These are phyloP conservation scores for Digitaria exilis DNA, from an alignment of 202 grass and related monocot genomes.

Conservation along the genomic window DNA sequence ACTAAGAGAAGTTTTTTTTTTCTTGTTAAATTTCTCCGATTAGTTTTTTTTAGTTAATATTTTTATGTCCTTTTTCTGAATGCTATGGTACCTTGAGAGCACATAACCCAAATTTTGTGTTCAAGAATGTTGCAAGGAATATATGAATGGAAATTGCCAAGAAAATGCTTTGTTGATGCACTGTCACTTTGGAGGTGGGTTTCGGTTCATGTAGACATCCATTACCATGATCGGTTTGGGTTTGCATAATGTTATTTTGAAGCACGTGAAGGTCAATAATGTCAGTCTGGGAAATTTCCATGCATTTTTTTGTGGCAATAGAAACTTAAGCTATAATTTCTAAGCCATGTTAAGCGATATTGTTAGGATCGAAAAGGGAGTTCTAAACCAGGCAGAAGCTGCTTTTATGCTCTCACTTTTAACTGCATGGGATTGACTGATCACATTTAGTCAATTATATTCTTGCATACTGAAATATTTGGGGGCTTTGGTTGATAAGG, in stretches of 20 bases:
- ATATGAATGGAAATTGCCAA: background rate
- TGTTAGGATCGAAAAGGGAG: background rate
- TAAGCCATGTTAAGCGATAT: background rate
- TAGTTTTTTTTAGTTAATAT: background rate
- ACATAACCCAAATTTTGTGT: background rate
- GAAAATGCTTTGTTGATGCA: background rate
- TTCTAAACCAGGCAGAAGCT: background rate
- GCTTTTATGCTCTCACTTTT: constrained; percentile 1
- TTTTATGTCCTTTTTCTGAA: background rate
- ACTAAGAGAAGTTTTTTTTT: background rate
- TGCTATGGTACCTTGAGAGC: background rate
- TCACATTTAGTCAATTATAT: too few species aligned
- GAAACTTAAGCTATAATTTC: background rate
- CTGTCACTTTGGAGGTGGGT: background rate
- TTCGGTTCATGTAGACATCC: background rate
- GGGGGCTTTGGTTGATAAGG: background rate
- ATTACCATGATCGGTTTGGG: background rate
- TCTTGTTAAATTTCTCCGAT: background rate
- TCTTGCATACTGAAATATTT: background rate
- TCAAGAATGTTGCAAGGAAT: background rate
- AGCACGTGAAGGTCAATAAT: background rate
- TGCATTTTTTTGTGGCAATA: background rate
- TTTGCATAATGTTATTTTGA: constrained; percentile 9
- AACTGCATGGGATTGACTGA: background rate
- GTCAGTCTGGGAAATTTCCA: too few species aligned